These are phyloP conservation scores for Populus davidiana DNA, from an alignment of 345 rosid genomes.

Conservation along the genomic window DNA sequence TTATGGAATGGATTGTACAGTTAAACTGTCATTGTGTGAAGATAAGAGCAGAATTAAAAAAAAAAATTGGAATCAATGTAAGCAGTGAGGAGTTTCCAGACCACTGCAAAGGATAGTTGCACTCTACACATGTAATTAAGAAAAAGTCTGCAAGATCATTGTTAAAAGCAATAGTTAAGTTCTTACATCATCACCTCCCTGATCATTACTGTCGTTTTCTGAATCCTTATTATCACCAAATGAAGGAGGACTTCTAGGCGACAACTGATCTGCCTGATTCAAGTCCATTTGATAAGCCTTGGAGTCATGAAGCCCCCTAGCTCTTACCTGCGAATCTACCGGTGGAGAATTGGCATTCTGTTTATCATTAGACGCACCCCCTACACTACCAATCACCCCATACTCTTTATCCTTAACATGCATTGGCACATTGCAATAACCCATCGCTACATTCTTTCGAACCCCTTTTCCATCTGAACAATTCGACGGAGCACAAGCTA, in stretches of 20 bases:
- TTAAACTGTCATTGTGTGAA: neutral
- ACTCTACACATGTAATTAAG: neutral
- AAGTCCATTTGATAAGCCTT: slow-evolving; percentile 15
- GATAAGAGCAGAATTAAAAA: neutral
- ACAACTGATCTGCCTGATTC: slow-evolving; percentile 32
- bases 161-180: neutral
- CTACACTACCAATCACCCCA: slow-evolving; percentile 20
- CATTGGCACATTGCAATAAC: slow-evolving; percentile 16
- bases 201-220: slow-evolving; percentile 45
- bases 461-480: slow-evolving; percentile 16
- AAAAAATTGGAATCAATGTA: neutral
- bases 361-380: slow-evolving; percentile 8
- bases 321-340: slow-evolving; percentile 17
- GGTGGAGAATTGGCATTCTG: slow-evolving; percentile 20
- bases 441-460: slow-evolving; percentile 13
- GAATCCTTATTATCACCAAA: slow-evolving; percentile 42
- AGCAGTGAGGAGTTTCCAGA: neutral
- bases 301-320: slow-evolving; percentile 15
- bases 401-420: slow-evolving; percentile 17
- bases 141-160: neutral
- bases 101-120: neutral
- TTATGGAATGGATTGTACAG: neutral
- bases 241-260: slow-evolving; percentile 50
- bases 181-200: slow-evolving; percentile 38
- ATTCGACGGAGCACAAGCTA: slow-evolving; percentile 4